These are phyloP conservation scores for Cladosporium sp. DNA, from an alignment of 2,329 filamentous ascomycete species.

Conservation along the genomic window DNA sequence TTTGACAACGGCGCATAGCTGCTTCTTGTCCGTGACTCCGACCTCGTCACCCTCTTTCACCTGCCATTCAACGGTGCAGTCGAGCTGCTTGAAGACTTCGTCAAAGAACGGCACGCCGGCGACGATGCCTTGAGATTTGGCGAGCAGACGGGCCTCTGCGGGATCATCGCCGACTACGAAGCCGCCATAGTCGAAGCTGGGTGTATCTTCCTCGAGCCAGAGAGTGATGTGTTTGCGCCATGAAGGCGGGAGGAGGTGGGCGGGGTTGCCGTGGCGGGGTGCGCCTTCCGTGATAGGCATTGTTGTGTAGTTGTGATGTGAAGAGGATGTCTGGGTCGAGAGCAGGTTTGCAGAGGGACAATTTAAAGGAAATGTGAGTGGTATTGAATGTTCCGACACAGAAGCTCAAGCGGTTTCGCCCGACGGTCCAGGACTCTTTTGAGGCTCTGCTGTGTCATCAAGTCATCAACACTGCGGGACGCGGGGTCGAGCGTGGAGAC, in stretches of 20 bases:
- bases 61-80: constrained; percentile 89
- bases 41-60: constrained; percentile 72
- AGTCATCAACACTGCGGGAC: not conserved
- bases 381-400: not conserved
- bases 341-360: not conserved
- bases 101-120: constrained; percentile 94
- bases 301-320: constrained; percentile 22
- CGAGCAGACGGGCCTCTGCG: constrained; percentile 55
- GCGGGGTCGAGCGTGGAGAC: not conserved
- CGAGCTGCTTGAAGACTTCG: constrained; percentile 87
- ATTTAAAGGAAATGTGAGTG: not conserved
- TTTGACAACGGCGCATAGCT: constrained; percentile 74
- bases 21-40: constrained; percentile 60
- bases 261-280: constrained; percentile 59
- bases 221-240: constrained; percentile 78
- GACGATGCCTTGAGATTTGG: constrained; percentile 71
- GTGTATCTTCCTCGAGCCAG: constrained; percentile 96
- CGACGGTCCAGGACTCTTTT: not conserved
- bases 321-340: not conserved
- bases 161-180: constrained; percentile 82
- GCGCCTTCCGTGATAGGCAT: constrained; percentile 54
- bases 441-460: not conserved
- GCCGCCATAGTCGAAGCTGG: constrained; percentile 94
- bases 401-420: not conserved
- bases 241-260: constrained; percentile 77